These are phyloP conservation scores for Cornus kousa DNA, from an alignment of 148 eudicot species.

Conservation along the genomic window DNA sequence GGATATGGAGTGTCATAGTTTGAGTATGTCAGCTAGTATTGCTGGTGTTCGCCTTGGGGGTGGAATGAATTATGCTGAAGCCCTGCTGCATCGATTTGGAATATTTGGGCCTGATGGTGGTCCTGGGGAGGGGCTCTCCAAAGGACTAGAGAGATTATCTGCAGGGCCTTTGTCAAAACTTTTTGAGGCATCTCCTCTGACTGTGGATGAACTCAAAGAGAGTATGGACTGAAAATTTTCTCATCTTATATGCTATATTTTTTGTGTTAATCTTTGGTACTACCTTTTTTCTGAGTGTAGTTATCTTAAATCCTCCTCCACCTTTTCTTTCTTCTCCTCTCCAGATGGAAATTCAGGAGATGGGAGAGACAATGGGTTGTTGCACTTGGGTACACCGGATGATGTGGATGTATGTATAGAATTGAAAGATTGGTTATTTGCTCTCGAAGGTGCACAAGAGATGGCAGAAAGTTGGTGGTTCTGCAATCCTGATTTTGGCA, in stretches of 20 bases:
- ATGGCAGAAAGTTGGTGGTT: slow-evolving; percentile 38
- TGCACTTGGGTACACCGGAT: slow-evolving; percentile 81
- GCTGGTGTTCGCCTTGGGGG: slow-evolving; percentile 93
- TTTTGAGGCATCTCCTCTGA: slow-evolving; percentile 66
- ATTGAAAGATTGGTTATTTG: slow-evolving; percentile 86
- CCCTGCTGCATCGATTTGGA: slow-evolving; percentile 83
- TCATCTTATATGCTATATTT: not conserved
- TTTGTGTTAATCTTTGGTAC: not conserved
- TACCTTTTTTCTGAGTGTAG: not conserved
- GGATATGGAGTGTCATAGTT: slow-evolving; percentile 82
- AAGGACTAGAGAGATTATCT: slow-evolving; percentile 68
- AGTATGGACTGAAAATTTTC: slow-evolving; percentile 26
- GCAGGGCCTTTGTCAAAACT: slow-evolving; percentile 75
- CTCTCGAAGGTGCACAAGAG: slow-evolving; percentile 84
- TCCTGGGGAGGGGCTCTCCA: slow-evolving; percentile 84
- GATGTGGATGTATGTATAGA: slow-evolving; percentile 80
- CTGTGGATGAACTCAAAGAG: slow-evolving; percentile 40
- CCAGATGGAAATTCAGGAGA: slow-evolving; percentile 56
- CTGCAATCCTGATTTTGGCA: slow-evolving; percentile 31
- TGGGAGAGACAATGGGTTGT: slow-evolving; percentile 36
- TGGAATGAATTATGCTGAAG: slow-evolving; percentile 87
- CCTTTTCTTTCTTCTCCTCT: not conserved
- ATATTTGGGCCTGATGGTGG: slow-evolving; percentile 90
- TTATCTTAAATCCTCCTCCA: not conserved
- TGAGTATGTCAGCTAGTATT: slow-evolving; percentile 75